phyloP scores from a whole-genome alignment of 305 asterid genomes.

The Solanum hybrid region DNA sequence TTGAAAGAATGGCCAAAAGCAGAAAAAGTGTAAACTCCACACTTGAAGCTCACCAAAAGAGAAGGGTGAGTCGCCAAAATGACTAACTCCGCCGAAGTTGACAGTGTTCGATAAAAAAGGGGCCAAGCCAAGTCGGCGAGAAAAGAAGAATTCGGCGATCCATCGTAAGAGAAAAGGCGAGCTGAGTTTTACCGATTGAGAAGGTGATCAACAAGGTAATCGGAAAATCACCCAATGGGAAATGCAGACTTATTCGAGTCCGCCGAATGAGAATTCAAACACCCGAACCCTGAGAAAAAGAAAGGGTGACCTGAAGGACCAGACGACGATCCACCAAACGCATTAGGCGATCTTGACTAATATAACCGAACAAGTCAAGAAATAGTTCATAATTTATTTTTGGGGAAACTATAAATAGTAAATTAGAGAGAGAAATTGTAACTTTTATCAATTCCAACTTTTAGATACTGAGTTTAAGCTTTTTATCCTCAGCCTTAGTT shows the following conservation, averaged over 20 bases:
- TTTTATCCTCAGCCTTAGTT: background rate
- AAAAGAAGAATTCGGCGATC: background rate
- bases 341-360: background rate
- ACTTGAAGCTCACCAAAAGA: background rate
- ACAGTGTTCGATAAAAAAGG: background rate
- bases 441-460: background rate
- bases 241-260: background rate
- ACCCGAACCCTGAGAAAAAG: background rate
- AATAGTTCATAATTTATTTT: background rate
- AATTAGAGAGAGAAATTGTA: background rate
- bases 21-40: background rate
- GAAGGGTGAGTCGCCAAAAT: background rate
- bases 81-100: background rate
- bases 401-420: background rate
- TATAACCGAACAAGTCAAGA: background rate
- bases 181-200: background rate
- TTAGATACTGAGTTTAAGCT: background rate
- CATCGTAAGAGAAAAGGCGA: background rate
- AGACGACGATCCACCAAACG: background rate
- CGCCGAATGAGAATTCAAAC: background rate
- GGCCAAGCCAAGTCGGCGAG: background rate
- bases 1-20: background rate
- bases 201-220: background rate
- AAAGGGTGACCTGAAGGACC: background rate
- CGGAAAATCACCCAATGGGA: background rate